phyloP scores from a whole-genome alignment of 225 moss, liverwort and hornwort species.

The Thuidium tamariscinum region DNA sequence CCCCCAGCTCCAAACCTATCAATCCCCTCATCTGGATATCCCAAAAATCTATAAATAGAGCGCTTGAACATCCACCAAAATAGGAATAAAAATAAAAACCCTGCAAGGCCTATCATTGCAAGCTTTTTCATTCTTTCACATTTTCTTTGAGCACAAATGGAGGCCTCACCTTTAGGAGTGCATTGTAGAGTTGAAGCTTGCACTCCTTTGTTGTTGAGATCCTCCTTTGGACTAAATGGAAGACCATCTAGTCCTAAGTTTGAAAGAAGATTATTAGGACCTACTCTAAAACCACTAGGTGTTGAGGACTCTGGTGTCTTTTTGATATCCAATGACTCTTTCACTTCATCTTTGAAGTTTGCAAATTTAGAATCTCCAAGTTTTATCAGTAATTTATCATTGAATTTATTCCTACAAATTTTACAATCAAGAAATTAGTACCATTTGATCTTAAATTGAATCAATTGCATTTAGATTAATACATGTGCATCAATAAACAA shows the following conservation, averaged over 20 bases:
- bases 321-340: not conserved
- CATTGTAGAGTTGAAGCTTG: not conserved
- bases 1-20: rapidly evolving
- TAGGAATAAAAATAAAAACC: not conserved
- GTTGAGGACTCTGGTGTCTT: not conserved
- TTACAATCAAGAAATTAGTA: not conserved
- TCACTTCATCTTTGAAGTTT: not conserved
- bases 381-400: not conserved
- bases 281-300: not conserved
- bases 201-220: not conserved
- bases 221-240: not conserved
- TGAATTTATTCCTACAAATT: not conserved
- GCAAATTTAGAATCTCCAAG: not conserved
- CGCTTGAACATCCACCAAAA: not conserved
- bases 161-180: not conserved
- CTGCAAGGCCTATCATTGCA: not conserved
- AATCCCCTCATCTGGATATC: not conserved
- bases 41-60: not conserved
- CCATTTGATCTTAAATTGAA: not conserved
- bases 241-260: not conserved
- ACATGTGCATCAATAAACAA: not conserved
- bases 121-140: not conserved
- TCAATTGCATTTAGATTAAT: too few relatives aligned
- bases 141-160: not conserved
- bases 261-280: too few relatives aligned